phyloP scores from a whole-genome alignment of 169 alveolate genomes.

The Eimeria acervulina region DNA sequence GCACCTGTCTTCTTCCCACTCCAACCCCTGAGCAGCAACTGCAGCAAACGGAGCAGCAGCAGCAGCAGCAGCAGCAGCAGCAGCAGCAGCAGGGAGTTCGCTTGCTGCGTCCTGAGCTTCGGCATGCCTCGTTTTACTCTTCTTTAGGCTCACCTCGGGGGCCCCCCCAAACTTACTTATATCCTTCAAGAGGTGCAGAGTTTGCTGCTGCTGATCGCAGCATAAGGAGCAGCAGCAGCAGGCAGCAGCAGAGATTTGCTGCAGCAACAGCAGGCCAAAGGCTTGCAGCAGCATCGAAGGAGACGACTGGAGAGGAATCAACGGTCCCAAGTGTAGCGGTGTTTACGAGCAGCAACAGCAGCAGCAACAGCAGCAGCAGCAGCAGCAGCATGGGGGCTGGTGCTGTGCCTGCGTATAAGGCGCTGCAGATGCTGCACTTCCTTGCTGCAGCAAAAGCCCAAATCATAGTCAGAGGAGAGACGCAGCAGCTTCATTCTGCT shows the following conservation, averaged over 20 bases:
- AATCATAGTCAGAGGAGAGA: constrained; percentile 15
- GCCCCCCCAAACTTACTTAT: neutral
- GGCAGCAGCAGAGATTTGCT: neutral
- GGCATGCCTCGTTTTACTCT: neutral
- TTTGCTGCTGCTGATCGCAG: neutral
- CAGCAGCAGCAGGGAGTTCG: neutral
- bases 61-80: neutral
- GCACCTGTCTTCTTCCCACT: neutral
- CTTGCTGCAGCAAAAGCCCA: constrained; percentile 35
- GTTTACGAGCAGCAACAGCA: neutral
- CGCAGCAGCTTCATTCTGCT: constrained; percentile 51
- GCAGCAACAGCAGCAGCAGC: neutral
- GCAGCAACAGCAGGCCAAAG: neutral
- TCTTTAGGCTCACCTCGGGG: neutral
- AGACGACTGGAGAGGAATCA: neutral
- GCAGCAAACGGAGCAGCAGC: neutral
- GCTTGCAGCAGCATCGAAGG: neutral
- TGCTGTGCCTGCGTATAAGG: neutral
- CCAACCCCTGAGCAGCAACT: neutral
- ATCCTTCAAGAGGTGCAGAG: neutral
- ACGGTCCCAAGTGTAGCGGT: neutral
- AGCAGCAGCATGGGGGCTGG: too few relatives aligned
- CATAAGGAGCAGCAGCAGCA: neutral
- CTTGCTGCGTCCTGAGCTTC: neutral
- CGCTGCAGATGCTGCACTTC: constrained; percentile 14